phyloP scores from a whole-genome alignment of 139 green algal species.

The Picochlorum sp. region DNA sequence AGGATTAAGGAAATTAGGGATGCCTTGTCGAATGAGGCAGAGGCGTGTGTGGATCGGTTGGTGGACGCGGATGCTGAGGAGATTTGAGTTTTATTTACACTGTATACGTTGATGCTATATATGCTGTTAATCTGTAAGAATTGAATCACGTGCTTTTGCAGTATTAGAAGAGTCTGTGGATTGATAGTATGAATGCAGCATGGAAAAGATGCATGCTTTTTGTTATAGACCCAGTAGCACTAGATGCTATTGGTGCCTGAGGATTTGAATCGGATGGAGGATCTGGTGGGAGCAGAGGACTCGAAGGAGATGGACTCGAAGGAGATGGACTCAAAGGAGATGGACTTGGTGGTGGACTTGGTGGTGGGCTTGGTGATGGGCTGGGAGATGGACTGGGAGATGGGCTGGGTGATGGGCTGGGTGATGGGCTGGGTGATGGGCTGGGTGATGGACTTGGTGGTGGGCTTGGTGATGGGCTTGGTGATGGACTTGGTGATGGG shows the following conservation, averaged over 20 bases:
- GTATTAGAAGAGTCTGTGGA: too few relatives aligned
- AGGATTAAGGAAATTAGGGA: constrained; percentile 9
- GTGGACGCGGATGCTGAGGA: background rate
- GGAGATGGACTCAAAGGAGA: background rate
- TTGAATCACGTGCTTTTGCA: too few relatives aligned
- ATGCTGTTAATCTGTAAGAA: too few relatives aligned
- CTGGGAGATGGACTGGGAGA: background rate
- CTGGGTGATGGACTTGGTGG: background rate
- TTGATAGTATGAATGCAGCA: too few relatives aligned
- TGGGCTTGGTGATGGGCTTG: background rate
- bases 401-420: background rate
- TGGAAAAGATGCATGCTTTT: too few relatives aligned
- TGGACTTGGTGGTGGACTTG: background rate
- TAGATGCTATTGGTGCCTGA: too few relatives aligned
- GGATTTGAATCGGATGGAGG: background rate
- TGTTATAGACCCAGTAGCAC: too few relatives aligned
- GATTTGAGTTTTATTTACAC: background rate
- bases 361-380: background rate
- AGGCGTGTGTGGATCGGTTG: background rate
- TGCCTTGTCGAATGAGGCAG: too few relatives aligned
- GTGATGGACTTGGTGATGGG: background rate
- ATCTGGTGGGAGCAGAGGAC: background rate
- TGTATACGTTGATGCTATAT: too few relatives aligned
- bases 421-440: background rate
- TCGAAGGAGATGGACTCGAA: background rate